Percentiles rank a stretch among this genome's conserved stretches.
Conservation (phyloP, 176 grass and related monocot genomes). For the Urochloa ruziziensis region DNA sequence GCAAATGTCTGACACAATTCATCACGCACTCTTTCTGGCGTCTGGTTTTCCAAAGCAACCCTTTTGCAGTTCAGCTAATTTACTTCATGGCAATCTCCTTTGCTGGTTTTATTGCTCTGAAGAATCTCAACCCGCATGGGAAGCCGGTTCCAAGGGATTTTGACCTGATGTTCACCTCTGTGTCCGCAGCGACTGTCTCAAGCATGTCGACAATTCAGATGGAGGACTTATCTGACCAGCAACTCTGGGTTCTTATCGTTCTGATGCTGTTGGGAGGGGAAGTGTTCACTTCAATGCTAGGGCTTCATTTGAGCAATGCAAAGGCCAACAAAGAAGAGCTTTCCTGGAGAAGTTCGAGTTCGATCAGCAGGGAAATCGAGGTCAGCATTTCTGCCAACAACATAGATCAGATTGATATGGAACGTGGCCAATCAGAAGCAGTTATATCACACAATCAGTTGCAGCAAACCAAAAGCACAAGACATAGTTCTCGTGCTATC, state of each 20-base stretch:
- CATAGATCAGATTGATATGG: constrained; percentile 12
- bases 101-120: constrained; percentile 50
- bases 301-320: constrained; percentile 24
- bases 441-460: not conserved
- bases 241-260: constrained; percentile 47
- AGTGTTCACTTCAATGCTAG: constrained; percentile 49
- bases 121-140: constrained; percentile 37
- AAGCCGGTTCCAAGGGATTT: constrained; percentile 30
- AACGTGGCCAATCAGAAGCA: constrained; percentile 33
- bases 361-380: constrained; percentile 36
- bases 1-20: constrained; percentile 1
- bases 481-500: constrained; percentile 12
- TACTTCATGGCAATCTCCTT: constrained; percentile 51
- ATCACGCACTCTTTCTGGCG: constrained; percentile 8
- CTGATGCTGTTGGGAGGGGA: constrained; percentile 65
- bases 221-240: constrained; percentile 54
- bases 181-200: constrained; percentile 55
- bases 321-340: not conserved
- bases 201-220: constrained; percentile 57
- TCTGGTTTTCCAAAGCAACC: constrained; percentile 28
- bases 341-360: not conserved
- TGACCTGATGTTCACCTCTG: constrained; percentile 57
- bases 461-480: not conserved
- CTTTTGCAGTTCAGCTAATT: constrained; percentile 42
- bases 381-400: constrained; percentile 14